Conservation (phyloP, 768 basidiomycete genomes). For the Pholiota microspora region DNA sequence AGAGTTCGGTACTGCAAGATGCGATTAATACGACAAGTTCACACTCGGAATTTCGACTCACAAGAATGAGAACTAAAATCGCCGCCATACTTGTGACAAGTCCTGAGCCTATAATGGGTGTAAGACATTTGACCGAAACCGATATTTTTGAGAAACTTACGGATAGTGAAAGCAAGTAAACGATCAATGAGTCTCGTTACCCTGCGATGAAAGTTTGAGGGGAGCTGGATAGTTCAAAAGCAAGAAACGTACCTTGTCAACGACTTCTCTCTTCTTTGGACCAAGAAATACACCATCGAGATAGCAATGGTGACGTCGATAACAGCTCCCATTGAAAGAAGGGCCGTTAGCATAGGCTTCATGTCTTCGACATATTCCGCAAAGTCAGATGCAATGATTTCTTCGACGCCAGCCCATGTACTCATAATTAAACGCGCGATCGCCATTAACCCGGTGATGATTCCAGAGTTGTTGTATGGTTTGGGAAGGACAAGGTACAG, state of each 20-base stretch:
- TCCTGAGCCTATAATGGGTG: background rate
- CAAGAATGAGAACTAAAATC: background rate
- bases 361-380: background rate
- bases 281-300: conserved; percentile 9
- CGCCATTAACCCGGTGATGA: background rate
- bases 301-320: conserved; percentile 11
- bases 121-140: too few relatives aligned
- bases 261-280: conserved; percentile 1
- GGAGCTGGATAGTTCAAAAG: too few relatives aligned
- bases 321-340: conserved; percentile 6
- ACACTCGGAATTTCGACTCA: background rate
- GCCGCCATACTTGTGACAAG: background rate
- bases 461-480: conserved; percentile 6
- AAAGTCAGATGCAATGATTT: background rate
- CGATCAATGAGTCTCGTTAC: background rate
- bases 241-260: background rate
- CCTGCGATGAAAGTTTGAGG: background rate
- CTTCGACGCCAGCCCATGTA: conserved; percentile 2
- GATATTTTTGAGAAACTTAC: too few relatives aligned
- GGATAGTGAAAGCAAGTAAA: background rate
- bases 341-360: background rate
- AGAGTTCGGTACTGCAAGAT: background rate
- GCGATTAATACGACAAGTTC: background rate
- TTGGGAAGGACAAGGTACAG: conserved; percentile 8
- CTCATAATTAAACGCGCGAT: conserved; percentile 1